Conservation (phyloP, 2,329 filamentous ascomycete genomes). For the Sporothrix pseudoabietina region DNA sequence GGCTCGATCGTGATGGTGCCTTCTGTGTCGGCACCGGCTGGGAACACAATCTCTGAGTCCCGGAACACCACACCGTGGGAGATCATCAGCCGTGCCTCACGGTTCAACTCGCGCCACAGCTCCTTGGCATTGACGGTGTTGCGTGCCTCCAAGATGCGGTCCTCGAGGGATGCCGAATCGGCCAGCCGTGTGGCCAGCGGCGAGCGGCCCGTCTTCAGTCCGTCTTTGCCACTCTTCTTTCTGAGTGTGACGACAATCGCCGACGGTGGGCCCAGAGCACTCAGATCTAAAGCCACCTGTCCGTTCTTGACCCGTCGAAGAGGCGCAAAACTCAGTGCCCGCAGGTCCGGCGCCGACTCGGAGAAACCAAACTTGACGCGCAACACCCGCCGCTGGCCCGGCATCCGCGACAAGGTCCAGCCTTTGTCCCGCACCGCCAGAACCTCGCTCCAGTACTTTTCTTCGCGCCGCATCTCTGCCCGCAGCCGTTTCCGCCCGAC, state of each 20-base stretch:
- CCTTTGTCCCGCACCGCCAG: slow-evolving; percentile 78
- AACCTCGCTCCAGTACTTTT: slow-evolving; percentile 86
- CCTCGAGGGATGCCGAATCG: slow-evolving; percentile 63
- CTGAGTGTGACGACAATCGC: slow-evolving; percentile 30
- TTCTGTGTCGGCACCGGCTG: slow-evolving; percentile 55
- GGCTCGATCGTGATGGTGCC: slow-evolving; percentile 69
- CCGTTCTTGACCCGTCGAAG: slow-evolving; percentile 75
- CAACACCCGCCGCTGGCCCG: slow-evolving; percentile 70
- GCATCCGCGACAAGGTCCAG: slow-evolving; percentile 81
- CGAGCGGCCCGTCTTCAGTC: not conserved
- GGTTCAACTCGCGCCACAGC: slow-evolving; percentile 83
- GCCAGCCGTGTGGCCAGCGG: slow-evolving; percentile 10
- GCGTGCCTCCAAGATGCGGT: slow-evolving; percentile 71
- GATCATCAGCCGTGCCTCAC: slow-evolving; percentile 74
- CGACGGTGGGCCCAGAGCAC: slow-evolving; percentile 51
- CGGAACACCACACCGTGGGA: slow-evolving; percentile 69
- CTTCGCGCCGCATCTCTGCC: slow-evolving; percentile 76
- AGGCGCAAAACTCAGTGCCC: slow-evolving; percentile 75
- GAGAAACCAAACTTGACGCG: slow-evolving; percentile 88
- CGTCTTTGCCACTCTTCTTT: not conserved
- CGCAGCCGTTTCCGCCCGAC: slow-evolving; percentile 72
- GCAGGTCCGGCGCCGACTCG: slow-evolving; percentile 66
- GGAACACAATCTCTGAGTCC: slow-evolving; percentile 59
- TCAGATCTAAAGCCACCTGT: slow-evolving; percentile 70
- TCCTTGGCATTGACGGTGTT: slow-evolving; percentile 84